Base-by-base conservation (phyloP, 257 asterid species). In the Fraxinus quadrangulata region DNA sequence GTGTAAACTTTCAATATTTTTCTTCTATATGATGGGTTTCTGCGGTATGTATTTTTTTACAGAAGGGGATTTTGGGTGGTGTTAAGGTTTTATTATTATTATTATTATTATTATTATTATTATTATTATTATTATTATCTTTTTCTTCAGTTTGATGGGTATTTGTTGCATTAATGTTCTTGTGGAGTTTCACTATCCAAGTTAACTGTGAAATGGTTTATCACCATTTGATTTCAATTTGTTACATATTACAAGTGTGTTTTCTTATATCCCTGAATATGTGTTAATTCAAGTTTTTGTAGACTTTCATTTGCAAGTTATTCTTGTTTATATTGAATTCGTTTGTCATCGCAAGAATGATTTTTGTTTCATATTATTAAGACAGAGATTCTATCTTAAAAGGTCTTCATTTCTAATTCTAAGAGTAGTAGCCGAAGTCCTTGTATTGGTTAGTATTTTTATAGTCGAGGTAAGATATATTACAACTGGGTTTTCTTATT, bases 21-120 rank as follows among this genome's bases (percentile, higher is more conserved):
- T 3, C n/a, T 23, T 13, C 54, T 13, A 2, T 13, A 3, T 45
- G 54, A 45, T 45, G 51, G 4, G 16, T 45, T 73, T 71, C 94
- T n/a, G 96, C 75, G 96, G 94, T 91, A 63, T 24, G 69, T 63
- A 26, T 42, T 42, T 42, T 61, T 33, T 11, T 33, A 8, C 68
- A 9, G 23, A 8, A 61, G 3, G 68, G 14, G 17, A 61, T 21
- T 61, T 63, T 47, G 69, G 69, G 6, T 63, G 28, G 8, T 24
- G 34, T 1, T 0, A 10, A 61, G 33, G 39, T 6, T 36, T 36
- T 36, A 26, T 26, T 26, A 26, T 26, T 26, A 26, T 26, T 26
- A 26, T 26, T 26, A 26, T 26, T 26, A 26, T 26, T 26, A 26
- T 26, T 26, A 26, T 26, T 26, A 0, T 26, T 26, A 26, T 26